Base-by-base conservation (phyloP, 2,329 filamentous ascomycete genomes). In the Fusarium duplospermum region DNA sequence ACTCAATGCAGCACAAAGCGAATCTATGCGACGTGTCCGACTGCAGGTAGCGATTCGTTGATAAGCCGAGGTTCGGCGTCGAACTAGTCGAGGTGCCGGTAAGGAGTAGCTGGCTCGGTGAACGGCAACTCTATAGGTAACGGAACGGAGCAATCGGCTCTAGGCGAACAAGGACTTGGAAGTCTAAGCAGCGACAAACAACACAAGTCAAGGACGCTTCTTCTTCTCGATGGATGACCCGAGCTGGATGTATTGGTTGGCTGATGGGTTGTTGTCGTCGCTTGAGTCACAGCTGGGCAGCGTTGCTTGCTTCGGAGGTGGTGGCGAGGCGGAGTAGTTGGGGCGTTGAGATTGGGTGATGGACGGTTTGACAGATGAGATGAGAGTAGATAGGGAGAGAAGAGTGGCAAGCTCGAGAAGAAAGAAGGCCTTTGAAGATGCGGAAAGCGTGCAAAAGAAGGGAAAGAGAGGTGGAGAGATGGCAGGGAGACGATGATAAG, bases 361-460 rank as follows among this genome's bases (percentile, higher is more conserved):
- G 67, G 65, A 63, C 67, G 70, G 62, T 62, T 69, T 68, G 62
- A 72, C 62, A 68, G 72, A 75, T 60, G 72, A 74, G 69, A 74
- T 61, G 62, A 61, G 36, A 54, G 47, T 36, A 72, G 63, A 66
- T 69, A 71, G 70, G 69, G 68, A 75, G 66, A 67, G 76, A 74
- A 76, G 74, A 74, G 77, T 74, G 71, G 78, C 76, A 83, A 81
- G 78, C 78, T 81, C 77, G 77, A 82, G 78, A 80, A 80, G 79
- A 79, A 80, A 80, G 80, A 82, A 80, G 80, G 79, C 72, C 79
- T 79, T 80, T 80, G 79, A 75, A 70, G 75, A 77, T 77, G 76
- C 71, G 74, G 76, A 79, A 78, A 75, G 79, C 77, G 79, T 76
- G 77, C 77, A 77, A 78, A 80, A 70, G 75, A 78, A 72, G 74